A percentile compares a stretch with the other conserved stretches of the same genome.
These are phyloP conservation scores for Helianthus tuberosus DNA, from an alignment of 129 eudicot genomes.

Conservation along the genomic window DNA sequence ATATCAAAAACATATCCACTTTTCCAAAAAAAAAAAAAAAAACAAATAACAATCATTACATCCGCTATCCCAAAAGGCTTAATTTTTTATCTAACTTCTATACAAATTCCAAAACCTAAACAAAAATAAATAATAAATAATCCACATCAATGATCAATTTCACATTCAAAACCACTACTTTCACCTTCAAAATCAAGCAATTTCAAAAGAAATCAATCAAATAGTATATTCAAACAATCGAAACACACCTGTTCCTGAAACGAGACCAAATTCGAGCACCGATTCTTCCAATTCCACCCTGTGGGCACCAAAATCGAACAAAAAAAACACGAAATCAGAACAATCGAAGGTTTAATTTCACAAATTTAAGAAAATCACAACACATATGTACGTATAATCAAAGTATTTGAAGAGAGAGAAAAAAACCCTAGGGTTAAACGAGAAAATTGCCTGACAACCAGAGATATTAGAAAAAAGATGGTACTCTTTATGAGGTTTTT, in stretches of 20 bases:
- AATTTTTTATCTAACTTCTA: neutral
- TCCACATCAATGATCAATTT: neutral
- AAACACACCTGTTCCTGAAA: conserved; percentile 21
- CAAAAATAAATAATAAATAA: neutral
- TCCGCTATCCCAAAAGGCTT: neutral
- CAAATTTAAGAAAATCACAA: neutral
- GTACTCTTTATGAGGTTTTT: neutral
- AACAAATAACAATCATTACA: conserved; percentile 13
- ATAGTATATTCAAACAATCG: neutral
- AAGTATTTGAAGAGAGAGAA: neutral
- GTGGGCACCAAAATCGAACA: neutral
- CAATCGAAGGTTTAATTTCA: neutral
- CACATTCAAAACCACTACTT: neutral
- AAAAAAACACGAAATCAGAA: conserved; percentile 5
- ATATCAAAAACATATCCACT: conserved; percentile 4
- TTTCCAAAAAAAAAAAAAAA: neutral
- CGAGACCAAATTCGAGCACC: conserved; percentile 17
- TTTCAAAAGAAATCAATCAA: neutral
- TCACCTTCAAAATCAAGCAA: neutral
- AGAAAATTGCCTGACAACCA: conserved; percentile 36
- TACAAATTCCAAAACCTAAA: neutral
- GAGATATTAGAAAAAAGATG: conserved; percentile 25
- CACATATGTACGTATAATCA: neutral
- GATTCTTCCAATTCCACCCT: conserved; percentile 28
- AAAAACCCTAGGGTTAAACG: conserved; percentile 27